A percentile compares a stretch with the other conserved stretches of the same genome.
phyloP scores from a whole-genome alignment of 2,329 filamentous ascomycete species.

The Cytospora chrysosperma region DNA sequence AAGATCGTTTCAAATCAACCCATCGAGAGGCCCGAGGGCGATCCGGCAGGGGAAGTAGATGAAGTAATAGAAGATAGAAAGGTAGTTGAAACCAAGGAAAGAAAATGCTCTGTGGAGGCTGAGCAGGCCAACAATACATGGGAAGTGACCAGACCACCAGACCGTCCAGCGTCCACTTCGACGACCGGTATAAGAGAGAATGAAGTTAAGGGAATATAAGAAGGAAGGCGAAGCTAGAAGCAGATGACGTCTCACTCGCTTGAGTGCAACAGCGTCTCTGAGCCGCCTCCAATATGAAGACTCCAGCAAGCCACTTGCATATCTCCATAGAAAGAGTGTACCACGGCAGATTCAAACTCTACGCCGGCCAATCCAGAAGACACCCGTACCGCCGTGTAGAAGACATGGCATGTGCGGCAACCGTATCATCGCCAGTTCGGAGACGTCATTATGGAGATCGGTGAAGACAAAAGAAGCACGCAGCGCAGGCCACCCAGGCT shows the following conservation, averaged over 20 bases:
- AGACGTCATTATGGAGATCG: conserved; percentile 13
- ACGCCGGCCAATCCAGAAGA: conserved; percentile 8
- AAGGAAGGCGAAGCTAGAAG: background rate
- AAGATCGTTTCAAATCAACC: conserved; percentile 17
- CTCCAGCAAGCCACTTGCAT: background rate
- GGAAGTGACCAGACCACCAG: conserved; percentile 12
- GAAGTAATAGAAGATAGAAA: conserved; percentile 8
- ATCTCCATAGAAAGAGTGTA: background rate
- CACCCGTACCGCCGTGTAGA: conserved; percentile 1
- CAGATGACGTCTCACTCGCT: conserved; percentile 20
- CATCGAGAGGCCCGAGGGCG: conserved; percentile 1
- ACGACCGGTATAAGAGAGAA: conserved; percentile 9
- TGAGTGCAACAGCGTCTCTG: conserved; percentile 11
- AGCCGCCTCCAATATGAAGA: conserved; percentile 16
- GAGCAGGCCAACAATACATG: conserved; percentile 15
- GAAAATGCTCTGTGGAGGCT: conserved; percentile 8
- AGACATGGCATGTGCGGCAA: conserved; percentile 1
- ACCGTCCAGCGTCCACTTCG: conserved; percentile 11
- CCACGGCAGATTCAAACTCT: background rate
- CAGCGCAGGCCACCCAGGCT: background rate
- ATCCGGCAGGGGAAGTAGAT: conserved; percentile 8
- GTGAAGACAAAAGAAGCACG: background rate
- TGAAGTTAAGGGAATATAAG: background rate
- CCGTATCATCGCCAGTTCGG: background rate
- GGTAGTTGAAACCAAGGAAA: background rate